phyloP scores from a whole-genome alignment of 352 stramenopile species.

The Thraustochytrium sp. region DNA sequence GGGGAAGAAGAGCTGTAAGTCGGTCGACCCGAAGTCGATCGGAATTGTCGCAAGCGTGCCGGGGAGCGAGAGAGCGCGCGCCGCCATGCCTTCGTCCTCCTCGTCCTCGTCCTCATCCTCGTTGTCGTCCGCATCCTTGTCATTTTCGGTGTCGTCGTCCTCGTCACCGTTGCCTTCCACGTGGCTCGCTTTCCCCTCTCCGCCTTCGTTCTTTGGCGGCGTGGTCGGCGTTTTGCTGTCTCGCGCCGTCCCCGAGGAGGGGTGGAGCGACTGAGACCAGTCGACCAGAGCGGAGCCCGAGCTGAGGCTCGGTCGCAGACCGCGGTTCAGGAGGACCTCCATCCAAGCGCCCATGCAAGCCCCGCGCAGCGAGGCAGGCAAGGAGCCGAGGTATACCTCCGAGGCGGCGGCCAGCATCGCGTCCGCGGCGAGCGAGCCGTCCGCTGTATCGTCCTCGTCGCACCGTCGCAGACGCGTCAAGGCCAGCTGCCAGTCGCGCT shows the following conservation, averaged over 20 bases:
- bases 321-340: background rate
- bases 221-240: no score
- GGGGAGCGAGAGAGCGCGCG: background rate
- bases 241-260: no score
- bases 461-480: background rate
- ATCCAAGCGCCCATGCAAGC: slow-evolving; percentile 19
- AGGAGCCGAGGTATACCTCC: background rate
- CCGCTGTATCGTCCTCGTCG: slow-evolving; percentile 27
- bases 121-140: background rate
- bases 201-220: background rate
- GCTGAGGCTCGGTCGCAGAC: slow-evolving; percentile 6
- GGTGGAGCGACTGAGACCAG: slow-evolving; percentile 5
- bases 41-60: background rate
- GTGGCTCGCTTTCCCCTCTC: background rate
- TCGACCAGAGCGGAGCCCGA: background rate
- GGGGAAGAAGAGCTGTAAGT: background rate
- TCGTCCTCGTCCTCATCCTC: background rate
- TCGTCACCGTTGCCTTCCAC: background rate
- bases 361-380: background rate
- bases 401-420: background rate
- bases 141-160: no score
- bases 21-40: background rate
- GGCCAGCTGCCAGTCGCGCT: background rate
- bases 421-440: slow-evolving; percentile 14
- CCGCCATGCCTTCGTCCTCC: background rate